Base-by-base conservation (phyloP, 2,329 filamentous ascomycete genomes). In the Colletotrichum chlorophyti region DNA sequence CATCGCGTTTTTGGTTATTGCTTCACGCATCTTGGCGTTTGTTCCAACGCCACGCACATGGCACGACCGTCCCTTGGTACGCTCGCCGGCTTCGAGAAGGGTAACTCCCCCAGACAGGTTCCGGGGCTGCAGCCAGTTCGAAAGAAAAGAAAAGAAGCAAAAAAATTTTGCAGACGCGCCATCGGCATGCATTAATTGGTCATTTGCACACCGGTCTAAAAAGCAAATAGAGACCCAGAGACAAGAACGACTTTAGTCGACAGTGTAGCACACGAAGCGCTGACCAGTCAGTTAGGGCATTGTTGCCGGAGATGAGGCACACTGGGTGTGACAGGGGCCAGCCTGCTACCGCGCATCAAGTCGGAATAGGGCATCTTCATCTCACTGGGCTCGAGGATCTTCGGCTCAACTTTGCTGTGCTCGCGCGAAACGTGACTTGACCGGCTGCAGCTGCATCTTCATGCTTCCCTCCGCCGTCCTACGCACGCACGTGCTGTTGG, bases 261-360 rank as follows among this genome's bases (percentile, higher is more conserved):
- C 47, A 21, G 15, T 14, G 26, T 17, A 27, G 37, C 37, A 29
- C 24, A 27, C 24, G 24, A 31, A 46, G 5, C 11, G 29, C 38
- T 24, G 34, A 17, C 31, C 38, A 49, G 26, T 46, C 40, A 19
- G n/a, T n/a, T 32, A 31, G 45, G 50, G 72, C 72, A 74, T 75
- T 70, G 62, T 73, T 59, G 60, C 63, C 70, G 72, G 72, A 75
- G 64, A 74, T 74, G 72, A 75, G 64, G 65, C 67, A 68, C 67
- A 68, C 65, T 48, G 51, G 58, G 51, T 45, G 23, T 26, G 26
- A 53, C 65, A 63, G 59, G 65, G 66, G 38, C 41, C 24, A 32
- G 50, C 57, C 57, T 60, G 60, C 38, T 35, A 15, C 34, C 15
- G 38, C 35, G 45, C 57, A 45, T n/a, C n/a, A n/a, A n/a, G n/a